Conservation (phyloP, 768 basidiomycete genomes). For the Boletus sp. region DNA sequence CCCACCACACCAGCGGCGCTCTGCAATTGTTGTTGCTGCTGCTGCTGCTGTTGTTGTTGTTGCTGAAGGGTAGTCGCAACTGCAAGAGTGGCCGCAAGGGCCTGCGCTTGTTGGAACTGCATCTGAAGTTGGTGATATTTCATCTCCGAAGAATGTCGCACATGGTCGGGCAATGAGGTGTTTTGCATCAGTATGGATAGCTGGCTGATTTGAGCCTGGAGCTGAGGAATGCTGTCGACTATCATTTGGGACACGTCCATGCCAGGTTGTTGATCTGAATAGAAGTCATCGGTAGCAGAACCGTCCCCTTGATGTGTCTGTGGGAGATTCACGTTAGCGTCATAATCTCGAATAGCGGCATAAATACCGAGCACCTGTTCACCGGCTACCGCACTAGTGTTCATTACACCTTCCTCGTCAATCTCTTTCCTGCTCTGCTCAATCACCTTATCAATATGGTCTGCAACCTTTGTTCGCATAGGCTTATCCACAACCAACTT, state of each 20-base stretch:
- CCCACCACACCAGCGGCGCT: slow-evolving; percentile 32
- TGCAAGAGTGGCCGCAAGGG: slow-evolving; percentile 63
- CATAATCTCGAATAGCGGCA: not conserved
- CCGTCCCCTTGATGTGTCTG: slow-evolving; percentile 28
- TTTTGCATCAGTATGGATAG: slow-evolving; percentile 79
- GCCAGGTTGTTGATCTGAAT: slow-evolving; percentile 68
- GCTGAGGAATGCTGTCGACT: slow-evolving; percentile 71
- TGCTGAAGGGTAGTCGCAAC: slow-evolving; percentile 56
- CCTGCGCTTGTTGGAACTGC: slow-evolving; percentile 77
- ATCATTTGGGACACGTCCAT: slow-evolving; percentile 72
- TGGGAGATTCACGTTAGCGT: slow-evolving; percentile 1
- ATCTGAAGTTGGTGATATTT: slow-evolving; percentile 80
- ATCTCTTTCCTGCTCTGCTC: slow-evolving; percentile 72
- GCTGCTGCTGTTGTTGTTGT: slow-evolving; percentile 43
- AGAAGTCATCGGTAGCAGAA: slow-evolving; percentile 60
- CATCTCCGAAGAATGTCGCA: slow-evolving; percentile 79
- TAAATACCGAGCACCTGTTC: slow-evolving; percentile 36
- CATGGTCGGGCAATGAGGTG: slow-evolving; percentile 64
- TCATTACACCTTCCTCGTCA: slow-evolving; percentile 41
- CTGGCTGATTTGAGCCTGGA: slow-evolving; percentile 85
- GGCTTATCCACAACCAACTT: slow-evolving; percentile 80
- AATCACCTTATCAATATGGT: slow-evolving; percentile 80
- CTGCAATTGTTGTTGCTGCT: slow-evolving; percentile 41
- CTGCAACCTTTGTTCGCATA: slow-evolving; percentile 70
- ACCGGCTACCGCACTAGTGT: slow-evolving; percentile 16